These are phyloP conservation scores for Syncephalis plumigaleata DNA, from an alignment of 371 early-diverging fungal species.

Conservation along the genomic window DNA sequence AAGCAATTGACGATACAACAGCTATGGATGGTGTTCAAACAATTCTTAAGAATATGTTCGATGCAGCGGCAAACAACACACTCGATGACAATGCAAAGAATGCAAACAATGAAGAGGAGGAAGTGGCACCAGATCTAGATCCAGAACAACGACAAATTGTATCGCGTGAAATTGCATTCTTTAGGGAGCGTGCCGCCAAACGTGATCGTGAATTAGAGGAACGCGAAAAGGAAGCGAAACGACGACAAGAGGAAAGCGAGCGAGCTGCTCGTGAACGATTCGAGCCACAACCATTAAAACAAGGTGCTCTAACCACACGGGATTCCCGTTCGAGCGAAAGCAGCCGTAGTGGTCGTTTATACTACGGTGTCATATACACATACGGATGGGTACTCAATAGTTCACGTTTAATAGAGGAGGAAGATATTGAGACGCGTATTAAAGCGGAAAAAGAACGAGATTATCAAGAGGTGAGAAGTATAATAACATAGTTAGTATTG, in stretches of 20 bases:
- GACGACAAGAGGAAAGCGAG: conserved; percentile 19
- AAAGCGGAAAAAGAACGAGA: not conserved
- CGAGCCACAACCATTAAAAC: too few species aligned
- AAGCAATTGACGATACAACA: not conserved
- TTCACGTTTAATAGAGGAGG: too few species aligned
- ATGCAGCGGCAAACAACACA: not conserved
- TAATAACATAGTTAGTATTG: not conserved
- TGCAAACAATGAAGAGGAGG: conserved; percentile 18
- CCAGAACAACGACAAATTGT: conserved; percentile 30
- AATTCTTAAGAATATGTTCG: not conserved
- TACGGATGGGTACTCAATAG: too few species aligned
- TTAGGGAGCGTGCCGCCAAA: conserved; percentile 39
- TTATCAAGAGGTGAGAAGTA: conserved; percentile 1
- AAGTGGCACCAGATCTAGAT: conserved; percentile 21
- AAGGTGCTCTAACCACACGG: too few species aligned
- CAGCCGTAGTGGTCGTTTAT: too few species aligned
- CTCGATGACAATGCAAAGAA: conserved; percentile 9
- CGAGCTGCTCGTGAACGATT: conserved; percentile 8
- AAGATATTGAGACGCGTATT: not conserved
- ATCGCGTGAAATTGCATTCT: conserved; percentile 37
- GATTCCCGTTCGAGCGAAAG: too few species aligned
- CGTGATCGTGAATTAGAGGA: conserved; percentile 22
- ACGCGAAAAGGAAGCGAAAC: not conserved
- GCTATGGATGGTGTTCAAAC: not conserved
- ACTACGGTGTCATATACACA: too few species aligned